phyloP scores from a whole-genome alignment of 2,329 filamentous ascomycete genomes.

The Chalaropsis thielavioides region DNA sequence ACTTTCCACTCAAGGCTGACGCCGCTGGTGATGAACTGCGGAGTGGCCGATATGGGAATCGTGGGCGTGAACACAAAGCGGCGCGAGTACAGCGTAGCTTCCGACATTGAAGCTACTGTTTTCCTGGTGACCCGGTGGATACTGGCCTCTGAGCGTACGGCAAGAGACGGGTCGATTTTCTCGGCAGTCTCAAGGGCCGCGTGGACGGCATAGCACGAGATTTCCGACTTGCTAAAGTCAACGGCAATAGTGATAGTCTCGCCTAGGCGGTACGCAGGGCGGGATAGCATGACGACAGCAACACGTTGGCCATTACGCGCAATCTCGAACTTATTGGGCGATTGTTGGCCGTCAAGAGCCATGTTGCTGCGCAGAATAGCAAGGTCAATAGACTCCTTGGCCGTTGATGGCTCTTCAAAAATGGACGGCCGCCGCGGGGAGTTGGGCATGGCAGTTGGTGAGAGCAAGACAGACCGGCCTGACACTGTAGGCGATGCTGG shows the following conservation, averaged over 20 bases:
- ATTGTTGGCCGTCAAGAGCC: slow-evolving; percentile 52
- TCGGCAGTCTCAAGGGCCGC: slow-evolving; percentile 77
- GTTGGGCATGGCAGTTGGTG: slow-evolving; percentile 47
- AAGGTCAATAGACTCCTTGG: slow-evolving; percentile 78
- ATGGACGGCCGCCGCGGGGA: slow-evolving; percentile 41
- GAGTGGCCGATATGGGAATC: slow-evolving; percentile 70
- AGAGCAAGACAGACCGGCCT: slow-evolving; percentile 46
- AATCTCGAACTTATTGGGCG: slow-evolving; percentile 90
- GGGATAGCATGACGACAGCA: slow-evolving; percentile 74
- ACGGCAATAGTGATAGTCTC: slow-evolving; percentile 74
- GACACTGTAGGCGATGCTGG: slow-evolving; percentile 32
- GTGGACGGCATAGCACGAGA: slow-evolving; percentile 75
- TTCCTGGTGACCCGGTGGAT: slow-evolving; percentile 77
- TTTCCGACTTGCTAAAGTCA: slow-evolving; percentile 63
- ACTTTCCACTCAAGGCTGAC: slow-evolving; percentile 81
- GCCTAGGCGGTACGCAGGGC: slow-evolving; percentile 77
- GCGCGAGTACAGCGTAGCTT: slow-evolving; percentile 69
- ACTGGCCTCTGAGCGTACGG: slow-evolving; percentile 70
- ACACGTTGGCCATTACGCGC: slow-evolving; percentile 84
- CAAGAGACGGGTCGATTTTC: slow-evolving; percentile 63
- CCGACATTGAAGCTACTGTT: slow-evolving; percentile 61
- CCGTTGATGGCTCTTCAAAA: slow-evolving; percentile 44
- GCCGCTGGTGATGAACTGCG: slow-evolving; percentile 82
- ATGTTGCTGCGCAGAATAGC: slow-evolving; percentile 75
- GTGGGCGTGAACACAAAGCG: slow-evolving; percentile 68